Conservation (phyloP, 1,139 yeast species). For the Hyphopichia buzzinii region DNA sequence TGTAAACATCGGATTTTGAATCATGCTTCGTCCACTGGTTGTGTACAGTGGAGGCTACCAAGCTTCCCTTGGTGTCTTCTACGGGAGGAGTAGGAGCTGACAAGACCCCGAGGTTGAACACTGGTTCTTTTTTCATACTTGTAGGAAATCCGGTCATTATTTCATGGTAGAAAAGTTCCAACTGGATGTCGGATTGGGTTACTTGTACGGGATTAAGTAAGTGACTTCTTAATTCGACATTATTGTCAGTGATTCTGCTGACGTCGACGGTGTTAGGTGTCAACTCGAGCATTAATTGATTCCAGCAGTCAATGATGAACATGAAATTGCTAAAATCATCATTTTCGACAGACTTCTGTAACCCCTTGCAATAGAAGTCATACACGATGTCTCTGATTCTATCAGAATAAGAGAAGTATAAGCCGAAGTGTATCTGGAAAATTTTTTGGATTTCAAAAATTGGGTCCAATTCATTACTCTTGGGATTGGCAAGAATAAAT, state of each 20-base stretch:
- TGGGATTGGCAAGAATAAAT: slow-evolving; percentile 44
- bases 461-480: slow-evolving; percentile 64
- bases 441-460: slow-evolving; percentile 64
- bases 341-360: slow-evolving; percentile 30
- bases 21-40: not conserved
- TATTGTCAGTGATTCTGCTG: slow-evolving; percentile 25
- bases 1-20: not conserved
- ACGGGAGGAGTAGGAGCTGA: slow-evolving; percentile 4
- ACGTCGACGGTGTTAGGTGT: slow-evolving; percentile 25
- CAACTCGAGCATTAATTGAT: slow-evolving; percentile 33
- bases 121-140: not conserved
- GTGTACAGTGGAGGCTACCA: too few species aligned
- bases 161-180: slow-evolving; percentile 25
- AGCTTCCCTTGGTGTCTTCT: not conserved
- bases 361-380: slow-evolving; percentile 30
- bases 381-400: slow-evolving; percentile 34
- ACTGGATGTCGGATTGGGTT: slow-evolving; percentile 18
- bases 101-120: not conserved
- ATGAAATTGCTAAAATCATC: slow-evolving; percentile 37
- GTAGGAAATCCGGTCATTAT: slow-evolving; percentile 8
- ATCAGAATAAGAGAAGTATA: slow-evolving; percentile 40
- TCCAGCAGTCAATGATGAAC: slow-evolving; percentile 43
- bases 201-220: slow-evolving; percentile 11
- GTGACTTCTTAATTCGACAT: slow-evolving; percentile 28
- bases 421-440: slow-evolving; percentile 41